These are phyloP conservation scores for Plasmodium cynomolgi DNA, from an alignment of 169 alveolate genomes.

Conservation along the genomic window DNA sequence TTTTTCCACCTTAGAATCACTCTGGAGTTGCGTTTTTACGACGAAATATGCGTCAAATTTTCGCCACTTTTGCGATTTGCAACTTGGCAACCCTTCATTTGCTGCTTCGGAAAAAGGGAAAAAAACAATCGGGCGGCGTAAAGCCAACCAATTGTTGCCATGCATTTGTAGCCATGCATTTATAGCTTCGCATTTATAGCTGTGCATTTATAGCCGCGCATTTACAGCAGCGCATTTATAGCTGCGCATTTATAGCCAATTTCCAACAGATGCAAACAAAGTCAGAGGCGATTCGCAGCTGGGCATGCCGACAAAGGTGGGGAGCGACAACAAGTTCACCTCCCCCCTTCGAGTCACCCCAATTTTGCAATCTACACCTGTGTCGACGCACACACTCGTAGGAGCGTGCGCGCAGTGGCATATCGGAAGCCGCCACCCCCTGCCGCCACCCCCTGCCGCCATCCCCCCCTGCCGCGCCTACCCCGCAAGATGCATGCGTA, in stretches of 20 bases:
- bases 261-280: neutral
- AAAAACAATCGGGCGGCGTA: neutral
- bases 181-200: too few species aligned
- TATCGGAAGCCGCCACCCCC: neutral
- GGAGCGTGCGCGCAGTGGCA: neutral
- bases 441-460: neutral
- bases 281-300: neutral
- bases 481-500: constrained; percentile 25
- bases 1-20: neutral
- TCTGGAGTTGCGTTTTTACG: neutral
- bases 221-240: too few species aligned
- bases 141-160: neutral
- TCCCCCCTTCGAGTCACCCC: neutral
- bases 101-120: neutral
- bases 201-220: too few species aligned
- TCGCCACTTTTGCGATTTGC: neutral
- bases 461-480: neutral
- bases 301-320: neutral
- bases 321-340: neutral
- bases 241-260: neutral
- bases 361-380: neutral
- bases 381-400: neutral
- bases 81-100: neutral
- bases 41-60: neutral
- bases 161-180: too few species aligned